A percentile compares a stretch with the other conserved stretches of the same genome.
Conservation (phyloP, 139 green algal genomes). For the Mychonastes homosphaera region DNA sequence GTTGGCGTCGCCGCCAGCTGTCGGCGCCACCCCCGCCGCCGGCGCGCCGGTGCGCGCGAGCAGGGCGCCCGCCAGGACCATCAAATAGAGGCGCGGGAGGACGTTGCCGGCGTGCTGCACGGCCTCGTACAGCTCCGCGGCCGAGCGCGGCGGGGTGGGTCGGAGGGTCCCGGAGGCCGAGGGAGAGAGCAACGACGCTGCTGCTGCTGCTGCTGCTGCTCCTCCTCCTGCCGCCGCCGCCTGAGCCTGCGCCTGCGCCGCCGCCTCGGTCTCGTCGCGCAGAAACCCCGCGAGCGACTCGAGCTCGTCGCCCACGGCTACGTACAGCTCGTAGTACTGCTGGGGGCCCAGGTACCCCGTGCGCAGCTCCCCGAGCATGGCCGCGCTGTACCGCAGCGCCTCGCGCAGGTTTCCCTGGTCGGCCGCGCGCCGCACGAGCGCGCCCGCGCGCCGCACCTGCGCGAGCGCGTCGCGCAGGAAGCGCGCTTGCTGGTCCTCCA, state of each 20-base stretch:
- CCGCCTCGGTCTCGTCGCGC: not conserved
- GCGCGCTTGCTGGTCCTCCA: not conserved
- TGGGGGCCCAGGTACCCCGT: slow-evolving; percentile 83
- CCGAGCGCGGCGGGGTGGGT: slow-evolving; percentile 32
- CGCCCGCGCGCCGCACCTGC: not conserved
- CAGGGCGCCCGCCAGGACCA: slow-evolving; percentile 80
- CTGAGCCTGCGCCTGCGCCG: not conserved
- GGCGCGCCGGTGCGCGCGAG: slow-evolving; percentile 78
- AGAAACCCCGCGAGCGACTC: slow-evolving; percentile 58
- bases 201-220: not conserved
- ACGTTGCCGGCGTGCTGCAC: slow-evolving; percentile 96
- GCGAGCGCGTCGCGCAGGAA: not conserved
- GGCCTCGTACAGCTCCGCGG: slow-evolving; percentile 82
- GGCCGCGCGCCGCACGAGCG: slow-evolving; percentile 25
- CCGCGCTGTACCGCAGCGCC: slow-evolving; percentile 72
- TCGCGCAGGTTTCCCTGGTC: slow-evolving; percentile 92
- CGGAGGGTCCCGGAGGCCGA: not conserved
- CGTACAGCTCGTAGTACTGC: slow-evolving; percentile 97
- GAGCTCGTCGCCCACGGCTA: slow-evolving; percentile 80
- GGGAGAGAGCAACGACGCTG: not conserved
- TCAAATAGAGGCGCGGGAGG: slow-evolving; percentile 88
- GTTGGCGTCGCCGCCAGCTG: slow-evolving; percentile 48
- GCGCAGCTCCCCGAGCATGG: slow-evolving; percentile 88
- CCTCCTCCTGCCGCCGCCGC: not conserved
- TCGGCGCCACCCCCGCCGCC: too few relatives aligned